Evolutionary conservation across 2,329 filamentous ascomycete genomes (phyloP).

Genomic region (Curvularia spicifera): DNA sequence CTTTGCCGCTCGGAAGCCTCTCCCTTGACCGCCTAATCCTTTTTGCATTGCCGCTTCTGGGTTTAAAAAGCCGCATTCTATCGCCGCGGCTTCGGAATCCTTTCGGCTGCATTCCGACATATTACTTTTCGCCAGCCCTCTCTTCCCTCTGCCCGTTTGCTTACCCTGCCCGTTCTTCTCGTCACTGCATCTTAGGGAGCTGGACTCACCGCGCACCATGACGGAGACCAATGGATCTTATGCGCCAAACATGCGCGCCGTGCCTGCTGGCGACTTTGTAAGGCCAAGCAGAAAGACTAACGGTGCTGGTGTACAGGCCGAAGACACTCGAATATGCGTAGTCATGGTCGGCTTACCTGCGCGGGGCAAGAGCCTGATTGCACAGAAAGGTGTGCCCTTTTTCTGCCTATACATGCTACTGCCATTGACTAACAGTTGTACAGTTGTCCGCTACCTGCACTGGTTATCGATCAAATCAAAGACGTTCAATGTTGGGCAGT

Average conservation of each 20-base stretch:
- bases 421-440: slow-evolving; percentile 19
- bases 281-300: slow-evolving; percentile 56
- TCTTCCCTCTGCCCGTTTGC: slow-evolving; percentile 12
- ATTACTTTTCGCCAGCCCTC: slow-evolving; percentile 28
- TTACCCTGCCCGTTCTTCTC: slow-evolving; percentile 26
- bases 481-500: slow-evolving; percentile 97
- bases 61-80: slow-evolving; percentile 28
- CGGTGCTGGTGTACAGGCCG: slow-evolving; percentile 80
- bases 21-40: slow-evolving; percentile 29
- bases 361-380: slow-evolving; percentile 95
- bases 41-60: slow-evolving; percentile 14
- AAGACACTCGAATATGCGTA: slow-evolving; percentile 96
- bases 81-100: slow-evolving; percentile 40
- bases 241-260: slow-evolving; percentile 49
- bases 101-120: slow-evolving; percentile 39
- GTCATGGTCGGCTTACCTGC: slow-evolving; percentile 98
- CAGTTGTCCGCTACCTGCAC: slow-evolving; percentile 77
- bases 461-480: slow-evolving; percentile 95
- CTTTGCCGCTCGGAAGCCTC: too few species aligned
- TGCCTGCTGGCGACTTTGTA: slow-evolving; percentile 54
- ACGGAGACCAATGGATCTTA: slow-evolving; percentile 48
- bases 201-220: slow-evolving; percentile 38
- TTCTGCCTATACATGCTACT: background rate
- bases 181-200: slow-evolving; percentile 30
- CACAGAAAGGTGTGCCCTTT: slow-evolving; percentile 79